phyloP scores from a whole-genome alignment of 1,284 basidiomycete genomes.

The Leccinum pallidistipes region DNA sequence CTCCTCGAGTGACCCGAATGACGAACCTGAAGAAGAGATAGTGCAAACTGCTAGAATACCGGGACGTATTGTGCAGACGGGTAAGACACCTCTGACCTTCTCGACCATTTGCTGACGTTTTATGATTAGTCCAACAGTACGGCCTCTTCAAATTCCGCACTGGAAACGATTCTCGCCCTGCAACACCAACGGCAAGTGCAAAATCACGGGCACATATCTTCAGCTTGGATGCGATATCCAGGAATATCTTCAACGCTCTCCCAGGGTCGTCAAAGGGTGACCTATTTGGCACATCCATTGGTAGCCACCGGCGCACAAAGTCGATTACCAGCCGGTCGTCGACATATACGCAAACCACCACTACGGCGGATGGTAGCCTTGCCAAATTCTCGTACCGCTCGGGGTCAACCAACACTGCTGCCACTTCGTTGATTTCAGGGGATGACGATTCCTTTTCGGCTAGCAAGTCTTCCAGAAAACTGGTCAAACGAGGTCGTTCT shows the following conservation, averaged over 20 bases:
- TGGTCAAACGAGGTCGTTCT: conserved; percentile 60
- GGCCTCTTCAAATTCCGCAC: conserved; percentile 85
- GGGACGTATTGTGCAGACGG: conserved; percentile 73
- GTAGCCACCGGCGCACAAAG: conserved; percentile 55
- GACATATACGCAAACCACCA: conserved; percentile 61
- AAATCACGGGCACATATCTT: conserved; percentile 81
- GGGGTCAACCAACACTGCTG: conserved; percentile 61
- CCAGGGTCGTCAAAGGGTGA: conserved; percentile 64
- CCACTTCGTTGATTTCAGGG: conserved; percentile 55
- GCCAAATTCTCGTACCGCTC: conserved; percentile 70
- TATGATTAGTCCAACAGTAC: conserved; percentile 72
- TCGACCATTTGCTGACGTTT: conserved; percentile 7
- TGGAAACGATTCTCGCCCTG: conserved; percentile 70
- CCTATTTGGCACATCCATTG: conserved; percentile 69
- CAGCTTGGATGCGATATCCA: conserved; percentile 80
- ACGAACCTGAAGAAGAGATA: conserved; percentile 77
- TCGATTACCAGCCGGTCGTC: conserved; percentile 72
- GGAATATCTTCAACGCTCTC: conserved; percentile 68
- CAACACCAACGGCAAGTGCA: conserved; percentile 69
- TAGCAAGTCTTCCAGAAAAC: conserved; percentile 50
- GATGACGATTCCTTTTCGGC: conserved; percentile 58
- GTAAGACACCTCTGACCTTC: conserved; percentile 45
- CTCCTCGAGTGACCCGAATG: conserved; percentile 67
- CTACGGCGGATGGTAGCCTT: conserved; percentile 61
- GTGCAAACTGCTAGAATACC: conserved; percentile 76